Percentiles rank a stretch among this genome's conserved stretches.
Conservation (phyloP, 140 eudicot genomes). For the Oenanthe javanica region DNA sequence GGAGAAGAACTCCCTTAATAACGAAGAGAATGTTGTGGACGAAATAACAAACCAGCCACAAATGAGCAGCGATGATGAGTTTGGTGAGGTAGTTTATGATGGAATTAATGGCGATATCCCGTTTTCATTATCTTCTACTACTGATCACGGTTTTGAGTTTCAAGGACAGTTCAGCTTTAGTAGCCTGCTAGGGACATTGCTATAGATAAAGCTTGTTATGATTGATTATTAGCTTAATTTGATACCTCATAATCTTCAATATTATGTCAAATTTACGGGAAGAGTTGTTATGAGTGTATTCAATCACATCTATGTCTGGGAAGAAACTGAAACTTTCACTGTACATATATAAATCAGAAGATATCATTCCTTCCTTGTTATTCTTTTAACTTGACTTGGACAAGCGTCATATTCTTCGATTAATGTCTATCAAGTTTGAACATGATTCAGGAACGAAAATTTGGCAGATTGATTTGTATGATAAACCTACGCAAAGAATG, state of each 20-base stretch:
- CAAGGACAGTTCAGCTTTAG: slow-evolving; percentile 24
- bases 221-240: not conserved
- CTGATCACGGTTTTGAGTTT: slow-evolving; percentile 23
- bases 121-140: slow-evolving; percentile 23
- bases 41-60: slow-evolving; percentile 17
- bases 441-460: too few relatives aligned
- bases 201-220: slow-evolving; percentile 14
- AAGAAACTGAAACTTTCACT: not conserved
- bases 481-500: too few relatives aligned
- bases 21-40: slow-evolving; percentile 28
- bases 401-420: not conserved
- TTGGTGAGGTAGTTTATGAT: slow-evolving; percentile 28
- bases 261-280: not conserved
- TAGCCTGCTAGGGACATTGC: slow-evolving; percentile 18
- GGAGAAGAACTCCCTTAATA: slow-evolving; percentile 46
- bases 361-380: not conserved
- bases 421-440: not conserved
- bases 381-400: not conserved
- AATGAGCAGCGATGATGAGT: slow-evolving; percentile 37
- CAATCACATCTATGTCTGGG: not conserved
- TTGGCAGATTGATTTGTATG: too few relatives aligned
- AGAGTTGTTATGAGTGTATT: not conserved
- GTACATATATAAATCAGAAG: not conserved
- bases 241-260: not conserved
- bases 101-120: slow-evolving; percentile 28